phyloP scores from a whole-genome alignment of 805 yeast genomes.

The Candida orba region DNA sequence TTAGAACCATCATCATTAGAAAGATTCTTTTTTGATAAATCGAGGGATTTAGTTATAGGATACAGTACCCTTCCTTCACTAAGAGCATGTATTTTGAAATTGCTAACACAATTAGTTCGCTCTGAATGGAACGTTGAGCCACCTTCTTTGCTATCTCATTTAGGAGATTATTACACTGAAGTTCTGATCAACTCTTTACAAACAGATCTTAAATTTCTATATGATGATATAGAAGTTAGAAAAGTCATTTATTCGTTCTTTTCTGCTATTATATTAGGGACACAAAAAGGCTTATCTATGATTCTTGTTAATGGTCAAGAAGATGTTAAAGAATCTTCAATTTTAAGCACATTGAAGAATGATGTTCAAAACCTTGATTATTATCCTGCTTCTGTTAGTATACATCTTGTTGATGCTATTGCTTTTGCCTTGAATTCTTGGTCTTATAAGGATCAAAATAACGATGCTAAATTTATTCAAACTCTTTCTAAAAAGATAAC shows the following conservation, averaged over 20 bases:
- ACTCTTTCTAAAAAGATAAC: slow-evolving; percentile 29
- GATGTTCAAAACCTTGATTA: slow-evolving; percentile 44
- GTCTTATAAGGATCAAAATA: slow-evolving; percentile 53
- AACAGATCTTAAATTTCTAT: slow-evolving; percentile 49
- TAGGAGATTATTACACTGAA: slow-evolving; percentile 60
- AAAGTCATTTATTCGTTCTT: slow-evolving; percentile 56
- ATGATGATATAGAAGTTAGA: slow-evolving; percentile 46
- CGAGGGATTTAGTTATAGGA: slow-evolving; percentile 50
- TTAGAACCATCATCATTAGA: slow-evolving; percentile 61
- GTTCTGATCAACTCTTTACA: slow-evolving; percentile 54
- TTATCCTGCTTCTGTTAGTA: slow-evolving; percentile 56
- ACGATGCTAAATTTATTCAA: slow-evolving; percentile 27
- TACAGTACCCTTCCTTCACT: slow-evolving; percentile 44
- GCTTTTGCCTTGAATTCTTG: slow-evolving; percentile 72
- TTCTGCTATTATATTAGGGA: slow-evolving; percentile 59
- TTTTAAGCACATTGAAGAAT: slow-evolving; percentile 48
- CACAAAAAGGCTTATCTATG: slow-evolving; percentile 73
- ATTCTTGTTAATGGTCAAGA: slow-evolving; percentile 54
- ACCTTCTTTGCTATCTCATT: slow-evolving; percentile 76
- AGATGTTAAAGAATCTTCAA: slow-evolving; percentile 28
- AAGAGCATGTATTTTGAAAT: slow-evolving; percentile 43
- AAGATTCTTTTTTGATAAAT: slow-evolving; percentile 42
- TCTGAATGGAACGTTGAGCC: slow-evolving; percentile 51
- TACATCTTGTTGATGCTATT: slow-evolving; percentile 64
- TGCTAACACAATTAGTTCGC: slow-evolving; percentile 51